These are phyloP conservation scores for Vitellaria paradoxa DNA, from an alignment of 179 eudicot species.

Conservation along the genomic window DNA sequence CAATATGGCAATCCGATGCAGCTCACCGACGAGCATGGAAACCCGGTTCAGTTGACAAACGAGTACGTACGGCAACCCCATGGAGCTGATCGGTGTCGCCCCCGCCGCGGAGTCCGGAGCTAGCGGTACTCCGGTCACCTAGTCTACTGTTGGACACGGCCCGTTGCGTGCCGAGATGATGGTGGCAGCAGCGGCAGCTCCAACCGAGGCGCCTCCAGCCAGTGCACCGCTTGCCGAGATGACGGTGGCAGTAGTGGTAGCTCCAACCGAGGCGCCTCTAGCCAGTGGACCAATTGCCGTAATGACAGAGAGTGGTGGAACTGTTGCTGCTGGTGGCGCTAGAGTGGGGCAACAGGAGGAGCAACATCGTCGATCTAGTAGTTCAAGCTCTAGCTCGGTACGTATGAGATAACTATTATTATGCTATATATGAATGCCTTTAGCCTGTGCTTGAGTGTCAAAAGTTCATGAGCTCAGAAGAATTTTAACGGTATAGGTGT, in stretches of 20 bases:
- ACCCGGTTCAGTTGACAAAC: constrained; percentile 68
- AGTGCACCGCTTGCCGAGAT: too few relatives aligned
- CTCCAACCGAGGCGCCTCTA: background rate
- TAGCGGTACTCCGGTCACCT: background rate
- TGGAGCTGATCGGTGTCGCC: constrained; percentile 64
- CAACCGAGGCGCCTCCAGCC: background rate
- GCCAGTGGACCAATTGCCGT: too few relatives aligned
- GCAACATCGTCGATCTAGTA: constrained; percentile 23
- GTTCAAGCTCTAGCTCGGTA: constrained; percentile 55
- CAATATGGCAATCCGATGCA: constrained; percentile 71
- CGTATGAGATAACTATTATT: too few relatives aligned
- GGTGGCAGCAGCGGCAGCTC: background rate
- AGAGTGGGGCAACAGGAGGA: constrained; percentile 3
- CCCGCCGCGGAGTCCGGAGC: background rate
- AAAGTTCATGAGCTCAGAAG: too few relatives aligned
- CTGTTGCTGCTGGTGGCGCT: background rate
- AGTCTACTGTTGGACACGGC: too few relatives aligned
- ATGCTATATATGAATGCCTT: too few relatives aligned
- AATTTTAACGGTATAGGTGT: too few relatives aligned
- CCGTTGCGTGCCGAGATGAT: too few relatives aligned
- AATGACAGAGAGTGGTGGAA: constrained; percentile 9
- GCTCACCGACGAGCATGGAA: constrained; percentile 62
- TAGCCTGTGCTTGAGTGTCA: too few relatives aligned
- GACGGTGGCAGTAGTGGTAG: too few relatives aligned
- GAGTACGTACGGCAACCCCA: constrained; percentile 76